Base-by-base conservation (phyloP, 371 early-diverging fungal species). In the Massospora cicadina region DNA sequence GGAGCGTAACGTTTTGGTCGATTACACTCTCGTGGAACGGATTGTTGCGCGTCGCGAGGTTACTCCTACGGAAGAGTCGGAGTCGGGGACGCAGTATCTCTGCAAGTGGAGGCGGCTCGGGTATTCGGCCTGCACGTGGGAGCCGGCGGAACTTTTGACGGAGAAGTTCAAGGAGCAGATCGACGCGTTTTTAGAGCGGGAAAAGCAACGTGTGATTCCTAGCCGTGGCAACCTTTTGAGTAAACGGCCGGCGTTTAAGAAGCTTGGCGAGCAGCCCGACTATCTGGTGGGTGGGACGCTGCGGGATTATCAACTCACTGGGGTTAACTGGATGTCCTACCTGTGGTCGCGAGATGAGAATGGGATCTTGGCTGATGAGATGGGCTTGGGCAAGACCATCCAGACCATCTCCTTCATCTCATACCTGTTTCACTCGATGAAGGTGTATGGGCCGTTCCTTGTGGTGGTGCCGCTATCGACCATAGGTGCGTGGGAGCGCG, bases 311-410 rank as follows among this genome's bases (percentile, higher is more conserved):
- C 99, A 99, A 74, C 74, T 98, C 32, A 86, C 88, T 29, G 98
- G 98, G 63, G 78, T 99, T 24, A 97, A 98, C 74, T 99, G 99
- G 99, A 90, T 98, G 86, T 89, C 96, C n/a, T 88, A 91, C 69
- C 77, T 95, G 29, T 99, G 99, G 99, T 90, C 91, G 67, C 80
- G 80, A 61, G 87, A 95, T 74, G 83, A 89, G 72, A 96, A 97
- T 71, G 97, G 94, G 23, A 95, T 98, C 66, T 71, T 97, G 54
- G 98, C 98, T 0, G 82, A 84, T 66, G 85, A 89, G 74, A 88
- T 90, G 93, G 99, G 98, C 28, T 75, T 99, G 54, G 99, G 99
- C 13, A 99, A 99, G 75, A 99, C 99, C 0, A 83, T 99, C 1
- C 99, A 99, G 75, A 92, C 96, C 0, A 97, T 99, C 58, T 89